Conservation (phyloP, 169 alveolate species). For the Plasmodium sp. region DNA sequence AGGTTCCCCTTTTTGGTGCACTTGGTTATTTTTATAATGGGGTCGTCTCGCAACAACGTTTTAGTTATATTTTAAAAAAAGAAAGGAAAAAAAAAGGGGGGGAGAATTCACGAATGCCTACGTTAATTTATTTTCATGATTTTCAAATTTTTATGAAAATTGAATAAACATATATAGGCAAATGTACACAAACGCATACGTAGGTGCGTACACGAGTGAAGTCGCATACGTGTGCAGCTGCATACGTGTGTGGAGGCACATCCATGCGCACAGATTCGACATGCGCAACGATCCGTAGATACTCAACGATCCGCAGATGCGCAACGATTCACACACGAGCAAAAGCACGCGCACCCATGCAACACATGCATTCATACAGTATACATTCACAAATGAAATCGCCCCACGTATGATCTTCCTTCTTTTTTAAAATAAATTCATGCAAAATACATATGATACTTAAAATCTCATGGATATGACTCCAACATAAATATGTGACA, state of each 20-base stretch:
- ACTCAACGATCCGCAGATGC: not conserved
- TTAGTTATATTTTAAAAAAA: not conserved
- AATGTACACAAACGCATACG: not conserved
- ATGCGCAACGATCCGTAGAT: not conserved
- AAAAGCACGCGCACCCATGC: not conserved
- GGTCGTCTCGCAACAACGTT: not conserved
- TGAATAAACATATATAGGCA: not conserved
- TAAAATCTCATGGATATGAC: constrained; percentile 15
- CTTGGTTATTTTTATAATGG: not conserved
- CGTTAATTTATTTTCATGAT: not conserved
- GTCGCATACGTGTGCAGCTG: not conserved
- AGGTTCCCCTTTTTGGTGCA: not conserved
- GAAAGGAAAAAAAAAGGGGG: not conserved
- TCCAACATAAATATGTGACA: not conserved
- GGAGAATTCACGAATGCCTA: not conserved
- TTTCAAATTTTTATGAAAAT: constrained; percentile 28
- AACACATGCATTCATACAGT: not conserved
- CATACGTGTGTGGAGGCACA: not conserved
- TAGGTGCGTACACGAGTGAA: not conserved
- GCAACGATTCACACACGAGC: not conserved
- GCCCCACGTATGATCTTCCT: not conserved
- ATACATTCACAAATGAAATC: not conserved
- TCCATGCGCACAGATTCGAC: not conserved
- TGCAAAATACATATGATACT: not conserved
- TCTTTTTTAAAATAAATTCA: not conserved